phyloP scores from a whole-genome alignment of 2,329 filamentous ascomycete species.

The Nemania sp. region DNA sequence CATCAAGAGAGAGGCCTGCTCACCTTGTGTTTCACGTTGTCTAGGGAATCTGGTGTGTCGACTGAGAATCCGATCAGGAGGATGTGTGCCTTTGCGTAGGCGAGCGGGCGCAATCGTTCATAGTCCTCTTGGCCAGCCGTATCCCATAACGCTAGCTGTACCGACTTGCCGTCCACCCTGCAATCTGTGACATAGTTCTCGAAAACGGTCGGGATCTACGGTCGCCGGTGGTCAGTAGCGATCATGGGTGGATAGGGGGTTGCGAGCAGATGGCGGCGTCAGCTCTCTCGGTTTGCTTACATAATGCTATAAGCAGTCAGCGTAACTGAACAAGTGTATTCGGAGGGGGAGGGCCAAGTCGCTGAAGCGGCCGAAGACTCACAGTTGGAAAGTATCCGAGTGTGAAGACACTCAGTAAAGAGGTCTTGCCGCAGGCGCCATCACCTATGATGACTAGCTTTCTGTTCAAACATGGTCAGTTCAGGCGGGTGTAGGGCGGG shows the following conservation, averaged over 20 bases:
- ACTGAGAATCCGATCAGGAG: constrained; percentile 95
- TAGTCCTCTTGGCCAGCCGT: constrained; percentile 99
- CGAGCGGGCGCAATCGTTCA: constrained; percentile 88
- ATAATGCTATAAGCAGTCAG: constrained; percentile 57
- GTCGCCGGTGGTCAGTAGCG: constrained; percentile 26
- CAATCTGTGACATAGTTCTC: constrained; percentile 99
- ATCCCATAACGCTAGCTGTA: constrained; percentile 97
- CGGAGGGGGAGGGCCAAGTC: constrained; percentile 9
- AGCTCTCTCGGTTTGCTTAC: constrained; percentile 46
- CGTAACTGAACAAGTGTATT: constrained; percentile 22
- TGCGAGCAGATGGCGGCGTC: constrained; percentile 2
- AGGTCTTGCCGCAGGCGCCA: constrained; percentile 97
- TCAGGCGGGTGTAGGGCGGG: not conserved
- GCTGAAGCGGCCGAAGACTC: constrained; percentile 48
- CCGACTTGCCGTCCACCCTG: constrained; percentile 96
- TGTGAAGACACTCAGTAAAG: constrained; percentile 95
- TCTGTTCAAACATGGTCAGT: constrained; percentile 32
- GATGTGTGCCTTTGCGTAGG: constrained; percentile 96
- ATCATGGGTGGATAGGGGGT: constrained; percentile 1
- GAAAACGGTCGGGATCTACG: constrained; percentile 91
- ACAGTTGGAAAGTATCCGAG: constrained; percentile 97
- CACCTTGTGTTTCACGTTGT: constrained; percentile 98
- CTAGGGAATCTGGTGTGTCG: constrained; percentile 92
- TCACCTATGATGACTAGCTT: constrained; percentile 45
- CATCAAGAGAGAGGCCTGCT: constrained; percentile 7